Conservation (phyloP, 164 flowering plant genomes). For the Euptelea pleiosperma region DNA sequence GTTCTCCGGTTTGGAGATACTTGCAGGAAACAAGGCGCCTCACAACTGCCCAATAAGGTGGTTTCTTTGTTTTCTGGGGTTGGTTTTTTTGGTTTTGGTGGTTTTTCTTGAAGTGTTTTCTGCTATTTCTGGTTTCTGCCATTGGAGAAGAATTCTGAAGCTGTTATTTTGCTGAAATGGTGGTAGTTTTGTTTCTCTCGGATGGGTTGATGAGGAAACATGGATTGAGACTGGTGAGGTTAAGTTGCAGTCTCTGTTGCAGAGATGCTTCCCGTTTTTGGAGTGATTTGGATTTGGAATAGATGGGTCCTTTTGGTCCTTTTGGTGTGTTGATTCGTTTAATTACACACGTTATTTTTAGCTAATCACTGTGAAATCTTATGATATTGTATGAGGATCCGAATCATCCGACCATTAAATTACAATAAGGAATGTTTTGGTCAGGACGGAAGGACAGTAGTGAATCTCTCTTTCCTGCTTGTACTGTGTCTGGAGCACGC, state of each 20-base stretch:
- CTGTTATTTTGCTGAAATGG: constrained; percentile 11
- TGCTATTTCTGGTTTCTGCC: constrained; percentile 43
- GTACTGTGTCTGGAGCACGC: too few relatives aligned
- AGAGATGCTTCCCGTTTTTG: background rate
- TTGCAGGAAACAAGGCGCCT: constrained; percentile 63
- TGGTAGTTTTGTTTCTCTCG: background rate
- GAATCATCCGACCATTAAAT: too few relatives aligned
- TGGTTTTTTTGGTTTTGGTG: constrained; percentile 24
- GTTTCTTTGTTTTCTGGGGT: constrained; percentile 31
- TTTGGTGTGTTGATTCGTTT: constrained; percentile 7
- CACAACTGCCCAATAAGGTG: constrained; percentile 66
- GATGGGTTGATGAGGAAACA: constrained; percentile 5
- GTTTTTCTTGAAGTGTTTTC: constrained; percentile 34
- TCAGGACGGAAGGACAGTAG: too few relatives aligned
- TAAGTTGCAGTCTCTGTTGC: constrained; percentile 7
- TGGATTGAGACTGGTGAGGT: constrained; percentile 6
- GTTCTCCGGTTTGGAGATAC: constrained; percentile 29
- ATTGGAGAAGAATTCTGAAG: constrained; percentile 25
- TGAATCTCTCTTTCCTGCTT: too few relatives aligned
- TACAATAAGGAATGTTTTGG: too few relatives aligned
- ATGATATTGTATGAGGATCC: background rate
- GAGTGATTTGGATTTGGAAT: constrained; percentile 12
- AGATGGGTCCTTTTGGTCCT: constrained; percentile 7
- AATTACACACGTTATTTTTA: constrained; percentile 7
- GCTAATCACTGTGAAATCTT: constrained; percentile 19